Conservation (phyloP, 73 alveolate genomes). For the Blepharisma stoltei region DNA sequence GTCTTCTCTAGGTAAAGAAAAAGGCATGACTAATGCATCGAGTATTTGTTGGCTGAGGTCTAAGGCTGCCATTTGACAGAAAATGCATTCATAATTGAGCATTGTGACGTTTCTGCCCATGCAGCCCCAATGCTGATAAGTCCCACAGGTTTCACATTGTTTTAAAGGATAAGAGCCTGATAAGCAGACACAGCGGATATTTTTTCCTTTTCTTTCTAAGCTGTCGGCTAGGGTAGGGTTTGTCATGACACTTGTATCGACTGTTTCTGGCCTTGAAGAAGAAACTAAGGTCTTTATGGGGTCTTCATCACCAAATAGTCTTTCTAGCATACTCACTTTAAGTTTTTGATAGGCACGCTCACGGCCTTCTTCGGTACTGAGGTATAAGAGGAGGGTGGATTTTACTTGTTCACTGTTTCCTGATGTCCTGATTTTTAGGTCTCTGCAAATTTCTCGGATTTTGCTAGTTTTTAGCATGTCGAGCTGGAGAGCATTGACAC, state of each 20-base stretch:
- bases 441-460: too few relatives aligned
- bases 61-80: neutral
- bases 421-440: too few relatives aligned
- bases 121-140: neutral
- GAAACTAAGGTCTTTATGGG: neutral
- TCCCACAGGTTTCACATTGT: neutral
- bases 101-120: neutral
- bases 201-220: neutral
- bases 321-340: neutral
- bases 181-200: slow-evolving; percentile 3
- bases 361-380: neutral
- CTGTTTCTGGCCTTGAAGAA: neutral
- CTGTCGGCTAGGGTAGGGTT: neutral
- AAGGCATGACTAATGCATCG: neutral
- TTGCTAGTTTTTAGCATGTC: too few relatives aligned
- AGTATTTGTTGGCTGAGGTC: neutral
- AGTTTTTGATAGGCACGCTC: neutral
- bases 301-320: neutral
- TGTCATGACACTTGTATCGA: neutral
- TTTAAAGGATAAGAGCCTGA: neutral
- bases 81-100: neutral
- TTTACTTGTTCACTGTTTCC: too few relatives aligned
- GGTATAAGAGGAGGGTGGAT: neutral
- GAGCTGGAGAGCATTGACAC: too few relatives aligned
- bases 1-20: neutral